A percentile compares a stretch with the other conserved stretches of the same genome.
phyloP scores from a whole-genome alignment of 768 basidiomycete genomes.

The Mycena vulgaris region DNA sequence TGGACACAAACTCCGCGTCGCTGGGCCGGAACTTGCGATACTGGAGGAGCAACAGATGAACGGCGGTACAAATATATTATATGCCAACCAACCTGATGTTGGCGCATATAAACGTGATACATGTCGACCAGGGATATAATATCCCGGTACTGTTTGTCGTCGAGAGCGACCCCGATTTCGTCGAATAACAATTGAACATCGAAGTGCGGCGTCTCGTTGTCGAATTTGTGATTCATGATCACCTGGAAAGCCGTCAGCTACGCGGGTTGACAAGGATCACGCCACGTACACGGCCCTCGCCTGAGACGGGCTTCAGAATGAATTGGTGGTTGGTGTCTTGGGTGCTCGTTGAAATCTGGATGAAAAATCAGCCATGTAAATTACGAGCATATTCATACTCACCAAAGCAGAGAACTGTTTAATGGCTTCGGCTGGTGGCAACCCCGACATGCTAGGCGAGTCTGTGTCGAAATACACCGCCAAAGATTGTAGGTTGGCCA shows the following conservation, averaged over 20 bases:
- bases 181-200: constrained; percentile 92
- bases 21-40: constrained; percentile 88
- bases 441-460: constrained; percentile 81
- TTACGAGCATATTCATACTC: constrained; percentile 30
- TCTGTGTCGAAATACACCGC: constrained; percentile 98
- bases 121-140: constrained; percentile 94
- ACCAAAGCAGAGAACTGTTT: constrained; percentile 85
- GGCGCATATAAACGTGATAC: constrained; percentile 95
- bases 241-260: constrained; percentile 61
- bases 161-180: constrained; percentile 92
- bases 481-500: constrained; percentile 89
- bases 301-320: constrained; percentile 95
- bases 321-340: constrained; percentile 85
- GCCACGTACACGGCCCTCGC: constrained; percentile 85
- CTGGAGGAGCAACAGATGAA: constrained; percentile 55
- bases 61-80: neutral
- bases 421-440: constrained; percentile 75
- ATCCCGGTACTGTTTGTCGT: constrained; percentile 96
- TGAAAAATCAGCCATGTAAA: neutral
- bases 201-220: constrained; percentile 83
- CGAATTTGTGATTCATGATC: constrained; percentile 85
- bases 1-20: constrained; percentile 70
- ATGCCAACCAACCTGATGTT: constrained; percentile 72
- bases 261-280: constrained; percentile 21
- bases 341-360: constrained; percentile 62